Evolutionary conservation across 2,329 filamentous ascomycete genomes (phyloP).

Genomic region (Elsinoe perseae): DNA sequence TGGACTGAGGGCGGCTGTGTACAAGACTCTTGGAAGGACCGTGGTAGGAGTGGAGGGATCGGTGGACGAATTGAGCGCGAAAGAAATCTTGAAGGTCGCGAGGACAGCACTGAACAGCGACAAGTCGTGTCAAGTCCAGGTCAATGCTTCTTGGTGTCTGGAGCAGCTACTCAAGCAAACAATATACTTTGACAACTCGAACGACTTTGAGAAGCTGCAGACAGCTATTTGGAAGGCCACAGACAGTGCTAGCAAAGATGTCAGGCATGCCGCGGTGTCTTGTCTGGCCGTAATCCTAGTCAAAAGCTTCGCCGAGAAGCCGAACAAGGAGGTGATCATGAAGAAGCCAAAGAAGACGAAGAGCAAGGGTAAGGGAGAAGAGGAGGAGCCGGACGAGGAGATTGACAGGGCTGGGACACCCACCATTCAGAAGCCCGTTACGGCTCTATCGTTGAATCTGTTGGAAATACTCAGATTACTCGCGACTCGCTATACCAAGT

Average conservation of each 20-base stretch:
- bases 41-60: slow-evolving; percentile 65
- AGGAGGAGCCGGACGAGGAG: slow-evolving; percentile 61
- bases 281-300: slow-evolving; percentile 77
- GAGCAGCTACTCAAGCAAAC: slow-evolving; percentile 65
- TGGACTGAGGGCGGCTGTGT: slow-evolving; percentile 70
- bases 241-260: slow-evolving; percentile 65
- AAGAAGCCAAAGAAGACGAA: slow-evolving; percentile 66
- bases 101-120: slow-evolving; percentile 69
- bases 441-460: slow-evolving; percentile 64
- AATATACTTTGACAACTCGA: slow-evolving; percentile 74
- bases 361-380: slow-evolving; percentile 58
- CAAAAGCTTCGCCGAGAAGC: slow-evolving; percentile 64
- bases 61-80: slow-evolving; percentile 74
- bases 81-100: slow-evolving; percentile 89
- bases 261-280: slow-evolving; percentile 78
- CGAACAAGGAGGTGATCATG: slow-evolving; percentile 44
- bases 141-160: slow-evolving; percentile 70
- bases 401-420: slow-evolving; percentile 65
- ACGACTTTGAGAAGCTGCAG: slow-evolving; percentile 85
- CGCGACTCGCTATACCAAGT: slow-evolving; percentile 70
- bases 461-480: slow-evolving; percentile 70
- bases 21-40: slow-evolving; percentile 68
- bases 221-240: slow-evolving; percentile 75
- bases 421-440: slow-evolving; percentile 63
- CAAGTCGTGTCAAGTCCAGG: slow-evolving; percentile 74